Base-by-base conservation (phyloP, 2,329 filamentous ascomycete genomes). In the Colletotrichum sp. region DNA sequence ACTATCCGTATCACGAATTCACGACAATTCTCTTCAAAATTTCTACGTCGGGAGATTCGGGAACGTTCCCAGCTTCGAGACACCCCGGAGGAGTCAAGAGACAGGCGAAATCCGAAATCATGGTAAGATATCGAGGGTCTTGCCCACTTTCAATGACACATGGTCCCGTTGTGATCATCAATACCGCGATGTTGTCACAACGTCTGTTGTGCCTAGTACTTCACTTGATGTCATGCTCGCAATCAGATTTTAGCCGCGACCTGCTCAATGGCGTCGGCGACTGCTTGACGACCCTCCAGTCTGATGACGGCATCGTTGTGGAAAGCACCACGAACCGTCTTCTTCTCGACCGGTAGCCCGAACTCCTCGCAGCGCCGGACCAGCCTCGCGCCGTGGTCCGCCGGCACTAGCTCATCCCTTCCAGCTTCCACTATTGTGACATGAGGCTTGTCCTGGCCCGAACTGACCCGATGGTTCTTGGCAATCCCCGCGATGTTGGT, bases 391-490 rank as follows among this genome's bases (percentile, higher is more conserved):
- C 86, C 88, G 71, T 92, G 90, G 60, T 87, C 84, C 28, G 84
- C 82, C 1, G 91, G 91, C 1, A 93, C 91, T 21, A 93, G 81
- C 80, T 93, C 91, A 78, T 92, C 91, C 75, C 87, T 90, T 5
- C 87, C 90, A 28, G 90, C 91, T 80, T 91, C 87, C 8, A 92
- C 80, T 48, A 92, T 89, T 64, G 70, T 69, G 6, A 78, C 61
- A 15, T 15, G 48, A 28, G 72, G 77, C 55, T 60, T 72, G 24
- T 43, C 69, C 18, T n/a, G 28, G 72, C 79, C 70, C 79, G 83
- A 80, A 8, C 78, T 79, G 43, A 82, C 77, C 61, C 52, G 57
- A n/a, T 63, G 57, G 12, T 55, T 73, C 58, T 60, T 58, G 10
- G 85, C 82, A 38, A 92, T 86, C 32, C 81, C 68, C 5, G 82